Evolutionary conservation across 225 moss, liverwort and hornwort species (phyloP), one percentile per base, ranked within the genome.

Genomic region (Antitrichia curtipendula): DNA sequence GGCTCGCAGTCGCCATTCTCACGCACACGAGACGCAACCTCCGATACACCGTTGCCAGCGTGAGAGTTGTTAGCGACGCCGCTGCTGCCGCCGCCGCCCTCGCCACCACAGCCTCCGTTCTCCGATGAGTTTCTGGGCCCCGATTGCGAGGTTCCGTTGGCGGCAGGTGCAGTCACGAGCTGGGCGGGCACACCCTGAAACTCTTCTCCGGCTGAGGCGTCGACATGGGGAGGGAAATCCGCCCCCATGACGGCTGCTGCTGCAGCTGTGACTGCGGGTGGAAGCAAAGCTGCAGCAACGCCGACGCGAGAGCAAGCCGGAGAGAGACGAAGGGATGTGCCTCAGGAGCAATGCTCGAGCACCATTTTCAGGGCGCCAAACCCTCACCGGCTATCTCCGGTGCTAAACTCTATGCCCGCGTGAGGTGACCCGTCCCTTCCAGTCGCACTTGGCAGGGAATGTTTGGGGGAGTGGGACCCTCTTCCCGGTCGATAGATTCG

Each of bases 161-260:
- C 78, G 49, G 69, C 65, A 83, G 34, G 74, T 32, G 83, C 45
- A 58, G 49, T 15, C 31, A 74, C 41, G 41, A 40, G 61, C 64
- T 60, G 83, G 81, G 89, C 40, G 91, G 93, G 88, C 91, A 90
- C 93, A 89, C 89, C 93, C 93, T 89, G 89, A 28, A 62, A 28
- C 78, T 78, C 29, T 84, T 89, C 92, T 70, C 64, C 86, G 61
- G 75, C 86, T 56, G 90, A 86, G 52, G 64, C 85, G 56, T 83
- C 89, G 72, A 82, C 91, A 91, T 89, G 75, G 86, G 91, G 87
- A 81, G 85, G 77, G 58, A 88, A 68, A 61, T 82, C 82, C n/a
- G 87, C 89, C 92, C 92, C 93, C 93, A 93, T 93, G 84, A 90
- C 90, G 89, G 72, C 88, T 65, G 69, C 88, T 73, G 61, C 83